phyloP scores from a whole-genome alignment of 1,284 basidiomycete species.

The Pholiota adiposa region DNA sequence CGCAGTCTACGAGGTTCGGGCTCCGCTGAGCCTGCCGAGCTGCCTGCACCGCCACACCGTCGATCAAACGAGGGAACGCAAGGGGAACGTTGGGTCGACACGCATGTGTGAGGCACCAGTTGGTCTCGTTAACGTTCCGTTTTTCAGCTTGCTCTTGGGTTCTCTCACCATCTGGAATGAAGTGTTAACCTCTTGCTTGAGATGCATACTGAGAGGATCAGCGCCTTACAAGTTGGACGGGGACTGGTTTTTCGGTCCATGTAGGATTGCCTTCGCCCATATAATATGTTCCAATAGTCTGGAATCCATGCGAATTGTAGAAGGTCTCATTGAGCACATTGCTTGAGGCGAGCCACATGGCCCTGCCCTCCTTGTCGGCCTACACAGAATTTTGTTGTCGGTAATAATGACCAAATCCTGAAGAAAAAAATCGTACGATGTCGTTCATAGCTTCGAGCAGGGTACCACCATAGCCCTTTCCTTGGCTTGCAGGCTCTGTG shows the following conservation, averaged over 20 bases:
- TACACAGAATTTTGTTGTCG: slow-evolving; percentile 6
- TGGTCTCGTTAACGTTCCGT: too few relatives aligned
- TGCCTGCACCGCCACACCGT: too few relatives aligned
- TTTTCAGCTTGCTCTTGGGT: too few relatives aligned
- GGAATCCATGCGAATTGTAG: neutral
- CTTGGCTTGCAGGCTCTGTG: slow-evolving; percentile 26
- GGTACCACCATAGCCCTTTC: slow-evolving; percentile 28
- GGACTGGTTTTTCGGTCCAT: neutral
- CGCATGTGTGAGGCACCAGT: too few relatives aligned
- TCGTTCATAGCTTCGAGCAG: slow-evolving; percentile 24
- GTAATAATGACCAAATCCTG: neutral
- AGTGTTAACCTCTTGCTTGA: neutral
- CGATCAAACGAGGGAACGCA: too few relatives aligned
- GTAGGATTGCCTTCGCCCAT: neutral
- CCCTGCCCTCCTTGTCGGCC: slow-evolving; percentile 21
- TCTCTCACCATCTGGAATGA: neutral
- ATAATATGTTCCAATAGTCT: neutral
- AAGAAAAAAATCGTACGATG: slow-evolving; percentile 10
- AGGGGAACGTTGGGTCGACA: too few relatives aligned
- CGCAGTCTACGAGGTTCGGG: too few relatives aligned
- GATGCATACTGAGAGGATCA: neutral
- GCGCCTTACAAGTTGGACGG: neutral
- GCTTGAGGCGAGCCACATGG: slow-evolving; percentile 31
- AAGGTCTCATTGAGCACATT: slow-evolving; percentile 17
- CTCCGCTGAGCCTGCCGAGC: too few relatives aligned